Evolutionary conservation across 495 filamentous ascomycete genomes (phyloP), one percentile per base, ranked within the genome.

Genomic region (Terfezia claveryi): DNA sequence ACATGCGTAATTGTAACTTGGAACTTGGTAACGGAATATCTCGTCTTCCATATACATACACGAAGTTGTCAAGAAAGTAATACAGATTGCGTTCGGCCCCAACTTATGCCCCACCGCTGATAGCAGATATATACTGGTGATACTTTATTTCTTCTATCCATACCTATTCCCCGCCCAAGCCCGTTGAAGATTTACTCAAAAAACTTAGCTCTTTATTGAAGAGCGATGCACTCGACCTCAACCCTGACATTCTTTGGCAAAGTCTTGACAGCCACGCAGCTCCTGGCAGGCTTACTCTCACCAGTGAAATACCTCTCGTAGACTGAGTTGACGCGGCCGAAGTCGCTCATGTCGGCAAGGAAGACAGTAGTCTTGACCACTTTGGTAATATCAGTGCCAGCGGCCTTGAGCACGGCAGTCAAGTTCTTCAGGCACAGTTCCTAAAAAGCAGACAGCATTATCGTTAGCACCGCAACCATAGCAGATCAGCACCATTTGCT

Each of bases 201-300:
- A 7, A 32, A 32, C 27, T 32, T 32, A 32, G 27, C 27, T 32
- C 27, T 32, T 11, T 27, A 51, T 23, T 20, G 16, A 1, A 51
- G 50, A 16, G 50, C 50, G 27, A 83, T 79, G 68, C 82, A 85
- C 76, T 95, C 89, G 67, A 96, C 94, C 78, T 95, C 89, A 54
- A 94, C 80, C 52, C 80, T 77, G 51, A 87, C 87, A 38, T 79
- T 82, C 77, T 93, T 93, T 54, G 89, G 89, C 59, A 95, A 73
- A 72, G 88, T 78, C 67, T 80, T 78, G 51, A 89, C 89, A 52
- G 86, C 89, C 55, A 96, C 84, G 70, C 89, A 95, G 71, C 84
- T 91, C 51, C 89, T 77, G 36, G 89, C 87, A 16, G 89, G 89
- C 76, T 87, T 91, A 71, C 85, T 81, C 38, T 62, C 54, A 0